Conservation (phyloP, 2,329 filamentous ascomycete genomes). For the Amesomyces nigricolor region DNA sequence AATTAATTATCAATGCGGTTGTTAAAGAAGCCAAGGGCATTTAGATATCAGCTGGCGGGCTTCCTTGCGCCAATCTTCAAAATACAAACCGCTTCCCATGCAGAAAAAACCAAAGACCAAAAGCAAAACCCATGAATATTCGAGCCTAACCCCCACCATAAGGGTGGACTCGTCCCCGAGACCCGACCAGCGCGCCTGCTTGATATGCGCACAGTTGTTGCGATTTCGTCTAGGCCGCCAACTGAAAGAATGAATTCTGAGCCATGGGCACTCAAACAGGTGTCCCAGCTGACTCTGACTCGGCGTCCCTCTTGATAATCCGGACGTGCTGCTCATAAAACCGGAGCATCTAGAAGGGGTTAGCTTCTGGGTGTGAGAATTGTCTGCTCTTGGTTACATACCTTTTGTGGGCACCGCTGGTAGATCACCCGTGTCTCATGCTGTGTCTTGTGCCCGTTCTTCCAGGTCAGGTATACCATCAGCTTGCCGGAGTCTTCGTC, state of each 20-base stretch:
- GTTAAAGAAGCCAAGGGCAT: background rate
- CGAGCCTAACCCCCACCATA: no score
- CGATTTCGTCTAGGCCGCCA: no score
- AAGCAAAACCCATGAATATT: no score
- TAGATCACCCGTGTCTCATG: slow-evolving; percentile 65
- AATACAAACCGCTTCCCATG: background rate
- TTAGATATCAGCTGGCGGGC: background rate
- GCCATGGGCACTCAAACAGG: background rate
- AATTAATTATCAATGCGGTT: background rate
- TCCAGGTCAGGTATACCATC: slow-evolving; percentile 68
- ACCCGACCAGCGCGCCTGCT: no score
- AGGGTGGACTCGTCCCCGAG: no score
- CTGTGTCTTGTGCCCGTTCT: slow-evolving; percentile 66
- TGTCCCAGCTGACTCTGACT: slow-evolving; percentile 7
- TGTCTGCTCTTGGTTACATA: slow-evolving; percentile 31
- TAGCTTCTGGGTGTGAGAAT: slow-evolving; percentile 8
- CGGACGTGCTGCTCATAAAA: slow-evolving; percentile 56
- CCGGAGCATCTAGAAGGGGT: slow-evolving; percentile 46
- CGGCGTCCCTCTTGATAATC: slow-evolving; percentile 39
- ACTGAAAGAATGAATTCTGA: no score
- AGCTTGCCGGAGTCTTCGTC: slow-evolving; percentile 55
- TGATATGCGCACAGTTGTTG: no score
- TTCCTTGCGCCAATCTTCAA: background rate
- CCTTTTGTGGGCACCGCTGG: slow-evolving; percentile 72
- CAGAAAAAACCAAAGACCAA: no score